Conservation (phyloP, 1,284 basidiomycete species). For the Mycena citricolor region DNA sequence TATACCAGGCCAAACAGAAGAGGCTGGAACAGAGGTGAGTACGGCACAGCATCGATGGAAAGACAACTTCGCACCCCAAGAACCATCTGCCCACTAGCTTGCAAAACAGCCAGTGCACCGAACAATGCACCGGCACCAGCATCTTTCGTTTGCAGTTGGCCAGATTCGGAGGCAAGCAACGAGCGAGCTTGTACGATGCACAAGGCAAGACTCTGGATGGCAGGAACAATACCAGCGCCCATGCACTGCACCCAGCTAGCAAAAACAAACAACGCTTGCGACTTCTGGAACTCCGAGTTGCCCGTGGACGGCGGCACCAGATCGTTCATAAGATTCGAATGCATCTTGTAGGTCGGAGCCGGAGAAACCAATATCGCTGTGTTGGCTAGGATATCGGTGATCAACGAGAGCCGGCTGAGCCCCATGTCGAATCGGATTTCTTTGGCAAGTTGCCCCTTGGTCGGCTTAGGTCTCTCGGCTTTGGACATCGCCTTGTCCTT, state of each 20-base stretch:
- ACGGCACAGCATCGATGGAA: constrained; percentile 1
- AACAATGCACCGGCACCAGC: constrained; percentile 50
- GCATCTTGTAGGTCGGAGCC: constrained; percentile 15
- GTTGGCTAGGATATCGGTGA: constrained; percentile 65
- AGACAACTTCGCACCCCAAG: constrained; percentile 35
- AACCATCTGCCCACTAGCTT: constrained; percentile 48
- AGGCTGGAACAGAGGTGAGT: constrained; percentile 35
- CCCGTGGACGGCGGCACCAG: neutral
- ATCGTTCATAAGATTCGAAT: constrained; percentile 2
- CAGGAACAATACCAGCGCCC: constrained; percentile 63
- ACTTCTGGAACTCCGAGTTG: constrained; percentile 15
- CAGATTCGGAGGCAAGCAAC: constrained; percentile 33
- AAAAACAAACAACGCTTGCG: constrained; percentile 51
- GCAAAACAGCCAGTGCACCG: constrained; percentile 50
- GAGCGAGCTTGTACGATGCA: constrained; percentile 61
- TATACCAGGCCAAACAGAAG: constrained; percentile 50
- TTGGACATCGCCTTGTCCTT: too few species aligned
- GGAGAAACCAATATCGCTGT: constrained; percentile 40
- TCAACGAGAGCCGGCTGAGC: constrained; percentile 57
- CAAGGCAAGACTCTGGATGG: constrained; percentile 68
- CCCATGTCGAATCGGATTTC: constrained; percentile 74
- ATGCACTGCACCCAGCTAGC: constrained; percentile 58
- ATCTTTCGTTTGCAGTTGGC: constrained; percentile 38
- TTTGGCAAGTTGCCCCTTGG: constrained; percentile 49
- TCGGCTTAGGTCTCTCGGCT: constrained; percentile 44